Evolutionary conservation across 2,329 filamentous ascomycete species (phyloP).

Genomic region (Zasmidium angulare): DNA sequence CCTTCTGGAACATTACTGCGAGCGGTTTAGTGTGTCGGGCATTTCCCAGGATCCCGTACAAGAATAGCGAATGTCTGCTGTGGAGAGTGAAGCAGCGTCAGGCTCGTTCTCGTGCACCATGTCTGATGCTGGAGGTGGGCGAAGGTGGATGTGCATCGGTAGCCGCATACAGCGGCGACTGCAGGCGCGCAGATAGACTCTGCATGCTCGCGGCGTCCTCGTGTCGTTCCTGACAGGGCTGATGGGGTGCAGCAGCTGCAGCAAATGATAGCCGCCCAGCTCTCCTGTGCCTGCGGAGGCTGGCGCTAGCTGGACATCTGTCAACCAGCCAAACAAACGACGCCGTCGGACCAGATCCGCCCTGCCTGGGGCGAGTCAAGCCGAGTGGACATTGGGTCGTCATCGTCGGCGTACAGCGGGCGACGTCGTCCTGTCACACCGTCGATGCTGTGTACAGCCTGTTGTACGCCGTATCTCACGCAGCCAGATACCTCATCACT

Average conservation of each 20-base stretch:
- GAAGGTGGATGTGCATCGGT: too few relatives aligned
- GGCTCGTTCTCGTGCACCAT: background rate
- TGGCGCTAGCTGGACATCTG: slow-evolving; percentile 9
- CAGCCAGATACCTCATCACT: too few relatives aligned
- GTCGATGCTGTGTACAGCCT: background rate
- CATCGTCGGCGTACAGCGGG: background rate
- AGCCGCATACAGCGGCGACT: background rate
- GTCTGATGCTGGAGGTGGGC: too few relatives aligned
- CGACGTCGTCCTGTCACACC: background rate
- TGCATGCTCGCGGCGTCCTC: slow-evolving; percentile 5
- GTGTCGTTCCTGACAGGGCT: slow-evolving; percentile 16
- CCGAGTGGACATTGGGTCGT: background rate
- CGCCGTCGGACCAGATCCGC: slow-evolving; percentile 2
- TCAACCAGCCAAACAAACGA: slow-evolving; percentile 8
- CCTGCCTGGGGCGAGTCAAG: background rate
- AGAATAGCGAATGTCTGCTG: slow-evolving; percentile 6
- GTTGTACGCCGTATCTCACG: too few relatives aligned
- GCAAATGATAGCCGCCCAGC: slow-evolving; percentile 4
- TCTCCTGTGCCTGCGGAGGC: slow-evolving; percentile 14
- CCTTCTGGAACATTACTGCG: slow-evolving; percentile 19
- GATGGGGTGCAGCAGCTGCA: background rate
- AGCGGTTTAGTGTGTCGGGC: slow-evolving; percentile 15
- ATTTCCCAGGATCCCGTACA: slow-evolving; percentile 6
- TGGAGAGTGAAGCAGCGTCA: background rate
- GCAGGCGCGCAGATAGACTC: slow-evolving; percentile 7